Evolutionary conservation across 2,329 filamentous ascomycete species (phyloP).

Genomic region (Tolypocladium nubicola): DNA sequence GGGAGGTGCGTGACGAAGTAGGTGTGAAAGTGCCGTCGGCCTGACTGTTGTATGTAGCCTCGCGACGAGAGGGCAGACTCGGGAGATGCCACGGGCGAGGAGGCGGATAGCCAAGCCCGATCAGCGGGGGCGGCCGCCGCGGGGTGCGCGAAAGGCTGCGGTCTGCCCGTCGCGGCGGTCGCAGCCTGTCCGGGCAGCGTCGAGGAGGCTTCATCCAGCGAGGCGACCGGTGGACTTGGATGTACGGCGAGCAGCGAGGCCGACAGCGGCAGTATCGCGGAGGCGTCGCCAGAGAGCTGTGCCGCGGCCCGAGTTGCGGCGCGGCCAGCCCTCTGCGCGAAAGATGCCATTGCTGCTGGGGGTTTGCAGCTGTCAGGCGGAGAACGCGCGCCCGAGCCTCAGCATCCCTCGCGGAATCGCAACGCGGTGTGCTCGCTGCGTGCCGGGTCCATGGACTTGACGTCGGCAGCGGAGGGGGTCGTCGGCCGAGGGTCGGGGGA

Average conservation of each 20-base stretch:
- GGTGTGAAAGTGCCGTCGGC: constrained; percentile 64
- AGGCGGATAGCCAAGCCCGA: neutral
- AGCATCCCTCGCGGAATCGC: constrained; percentile 5
- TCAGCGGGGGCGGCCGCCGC: neutral
- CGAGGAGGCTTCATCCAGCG: neutral
- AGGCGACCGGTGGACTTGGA: neutral
- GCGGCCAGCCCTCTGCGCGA: constrained; percentile 9
- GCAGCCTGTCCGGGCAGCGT: neutral
- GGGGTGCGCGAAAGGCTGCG: neutral
- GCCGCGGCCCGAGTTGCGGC: constrained; percentile 8
- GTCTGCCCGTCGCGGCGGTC: neutral
- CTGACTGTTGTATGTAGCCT: constrained; percentile 2
- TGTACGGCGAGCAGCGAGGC: constrained; percentile 1
- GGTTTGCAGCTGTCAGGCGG: constrained; percentile 2
- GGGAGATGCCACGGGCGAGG: neutral
- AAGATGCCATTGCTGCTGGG: constrained; percentile 10
- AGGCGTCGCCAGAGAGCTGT: constrained; percentile 8
- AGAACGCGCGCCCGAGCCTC: constrained; percentile 3
- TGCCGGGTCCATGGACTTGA: constrained; percentile 1
- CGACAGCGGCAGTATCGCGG: neutral
- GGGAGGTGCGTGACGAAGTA: constrained; percentile 97
- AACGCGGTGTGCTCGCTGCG: neutral
- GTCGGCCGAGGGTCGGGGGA: neutral
- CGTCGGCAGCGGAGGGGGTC: neutral
- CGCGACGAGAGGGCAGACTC: neutral